phyloP scores from a whole-genome alignment of 1,284 basidiomycete species.

The Trichosporon sp. region DNA sequence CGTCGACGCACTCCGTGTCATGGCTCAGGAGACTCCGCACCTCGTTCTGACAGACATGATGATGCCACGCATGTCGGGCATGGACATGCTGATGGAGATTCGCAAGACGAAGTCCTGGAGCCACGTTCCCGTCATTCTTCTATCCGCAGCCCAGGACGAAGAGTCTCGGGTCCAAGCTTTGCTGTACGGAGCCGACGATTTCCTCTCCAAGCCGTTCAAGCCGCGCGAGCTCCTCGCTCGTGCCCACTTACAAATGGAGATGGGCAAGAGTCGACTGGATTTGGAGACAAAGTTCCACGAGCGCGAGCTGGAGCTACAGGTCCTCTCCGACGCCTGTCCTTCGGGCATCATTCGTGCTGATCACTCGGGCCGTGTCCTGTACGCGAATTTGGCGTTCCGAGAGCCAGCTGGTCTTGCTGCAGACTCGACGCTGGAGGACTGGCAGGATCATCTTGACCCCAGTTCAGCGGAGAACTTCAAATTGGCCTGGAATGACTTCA shows the following conservation, averaged over 20 bases:
- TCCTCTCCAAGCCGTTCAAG: conserved; percentile 43
- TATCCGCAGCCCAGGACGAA: conserved; percentile 33
- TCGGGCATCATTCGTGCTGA: conserved; percentile 37
- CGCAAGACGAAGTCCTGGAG: conserved; percentile 16
- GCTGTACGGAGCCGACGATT: conserved; percentile 49
- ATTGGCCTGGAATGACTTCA: background rate
- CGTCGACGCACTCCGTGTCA: conserved; percentile 37
- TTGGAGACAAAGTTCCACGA: conserved; percentile 36
- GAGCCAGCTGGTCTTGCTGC: conserved; percentile 10
- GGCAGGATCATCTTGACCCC: background rate
- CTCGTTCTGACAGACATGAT: conserved; percentile 39
- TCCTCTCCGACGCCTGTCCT: conserved; percentile 42
- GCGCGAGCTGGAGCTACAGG: conserved; percentile 36
- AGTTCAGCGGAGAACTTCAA: background rate
- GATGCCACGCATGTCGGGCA: conserved; percentile 41
- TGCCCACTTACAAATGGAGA: conserved; percentile 41
- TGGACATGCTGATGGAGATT: conserved; percentile 30
- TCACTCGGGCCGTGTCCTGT: conserved; percentile 20
- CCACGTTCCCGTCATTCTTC: conserved; percentile 31
- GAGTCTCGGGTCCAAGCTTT: conserved; percentile 36
- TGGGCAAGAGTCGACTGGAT: conserved; percentile 40
- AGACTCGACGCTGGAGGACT: background rate
- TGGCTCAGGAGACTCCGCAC: conserved; percentile 22
- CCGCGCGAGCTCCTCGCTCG: conserved; percentile 49
- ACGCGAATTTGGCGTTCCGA: conserved; percentile 33